Base-by-base conservation (phyloP, 345 rosid species). In the Psidium guajava region DNA sequence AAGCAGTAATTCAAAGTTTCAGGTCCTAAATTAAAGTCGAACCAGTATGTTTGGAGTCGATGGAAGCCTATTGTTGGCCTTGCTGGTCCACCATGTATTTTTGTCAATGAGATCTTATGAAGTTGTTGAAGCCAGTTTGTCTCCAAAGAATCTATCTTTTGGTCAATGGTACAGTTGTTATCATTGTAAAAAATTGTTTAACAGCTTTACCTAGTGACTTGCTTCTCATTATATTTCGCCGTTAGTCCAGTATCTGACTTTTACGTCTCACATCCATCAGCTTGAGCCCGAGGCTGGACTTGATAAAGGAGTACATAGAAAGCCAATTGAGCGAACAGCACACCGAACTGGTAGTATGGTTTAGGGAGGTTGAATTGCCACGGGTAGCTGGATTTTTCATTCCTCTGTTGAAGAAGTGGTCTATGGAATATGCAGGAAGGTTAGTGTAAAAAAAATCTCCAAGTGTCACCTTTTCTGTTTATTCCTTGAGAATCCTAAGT, bases 371-470 rank as follows among this genome's bases (percentile, higher is more conserved):
- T 83, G 94, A 93, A 84, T 88, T 92, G 84, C 95, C 95, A 25
- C 91, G 93, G 10, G 88, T 93, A 83, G 88, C 88, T 53, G 92
- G 92, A 80, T 94, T 87, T 90, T 92, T 92, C 87, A 84, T 83
- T 89, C 94, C 95, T 74, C 85, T 92, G 84, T 90, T 94, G 89
- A 94, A 91, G 91, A 91, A 93, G 88, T 94, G 97, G 94, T 90
- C 93, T 36, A 87, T 91, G 88, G 95, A 94, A 86, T 93, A 93
- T 64, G 97, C 95, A 28, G 97, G 95, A 90, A 94, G 97, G 97
- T 94, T 83, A 85, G 93, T 69, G 47, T 44, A 69, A 69, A 69
- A 69, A 69, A 69, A 69, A 36, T 69, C 13, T 20, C 1, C 2
- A 18, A 69, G 25, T 36, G 47, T 69, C 24, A 13, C 47, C 80